Evolutionary conservation across 139 green algal species (phyloP).

Genomic region (Volvox africanus): DNA sequence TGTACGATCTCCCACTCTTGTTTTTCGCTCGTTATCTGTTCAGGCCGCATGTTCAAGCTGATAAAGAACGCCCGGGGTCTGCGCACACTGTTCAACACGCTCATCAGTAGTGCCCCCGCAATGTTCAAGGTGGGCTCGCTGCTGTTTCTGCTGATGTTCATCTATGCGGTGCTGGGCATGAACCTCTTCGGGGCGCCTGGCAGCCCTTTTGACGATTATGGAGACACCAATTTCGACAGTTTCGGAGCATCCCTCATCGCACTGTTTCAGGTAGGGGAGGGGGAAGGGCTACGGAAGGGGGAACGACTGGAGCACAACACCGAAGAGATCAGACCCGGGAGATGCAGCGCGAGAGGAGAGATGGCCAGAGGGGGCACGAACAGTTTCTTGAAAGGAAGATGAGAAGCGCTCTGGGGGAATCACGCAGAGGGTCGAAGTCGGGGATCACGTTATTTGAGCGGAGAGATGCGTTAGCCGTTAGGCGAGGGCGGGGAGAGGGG

Average conservation of each 20-base stretch:
- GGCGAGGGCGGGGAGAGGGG: not conserved
- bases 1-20: too few relatives aligned
- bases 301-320: not conserved
- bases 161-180: constrained; percentile 81
- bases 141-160: constrained; percentile 81
- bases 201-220: constrained; percentile 45
- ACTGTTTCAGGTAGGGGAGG: constrained; percentile 40
- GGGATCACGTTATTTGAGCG: too few relatives aligned
- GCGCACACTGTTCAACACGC: constrained; percentile 78
- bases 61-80: constrained; percentile 74
- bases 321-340: too few relatives aligned
- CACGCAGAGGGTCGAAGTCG: too few relatives aligned
- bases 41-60: constrained; percentile 73
- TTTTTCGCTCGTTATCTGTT: too few relatives aligned
- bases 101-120: constrained; percentile 75
- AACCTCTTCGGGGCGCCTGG: constrained; percentile 68
- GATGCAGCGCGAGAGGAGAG: too few relatives aligned
- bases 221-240: constrained; percentile 73
- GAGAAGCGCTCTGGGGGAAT: too few relatives aligned
- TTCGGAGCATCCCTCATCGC: constrained; percentile 48
- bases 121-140: constrained; percentile 77
- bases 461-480: too few relatives aligned
- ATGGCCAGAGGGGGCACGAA: too few relatives aligned
- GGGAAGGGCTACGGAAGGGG: not conserved
- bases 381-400: too few relatives aligned